phyloP scores from a whole-genome alignment of 75 land plant genomes.

The Adiantum capillusveneris region DNA sequence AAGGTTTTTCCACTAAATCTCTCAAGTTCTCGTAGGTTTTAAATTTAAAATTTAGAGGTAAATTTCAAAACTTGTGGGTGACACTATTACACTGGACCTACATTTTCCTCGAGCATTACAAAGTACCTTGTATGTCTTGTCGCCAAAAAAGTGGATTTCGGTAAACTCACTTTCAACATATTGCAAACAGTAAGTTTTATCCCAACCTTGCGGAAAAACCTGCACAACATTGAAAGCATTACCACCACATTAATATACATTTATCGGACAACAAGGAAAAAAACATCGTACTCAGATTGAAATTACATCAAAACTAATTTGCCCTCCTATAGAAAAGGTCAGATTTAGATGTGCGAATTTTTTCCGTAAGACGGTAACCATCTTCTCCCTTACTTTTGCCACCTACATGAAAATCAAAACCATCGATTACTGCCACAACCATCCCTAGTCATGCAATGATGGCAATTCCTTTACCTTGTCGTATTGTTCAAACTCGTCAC shows the following conservation, averaged over 20 bases:
- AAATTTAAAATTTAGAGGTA: no score
- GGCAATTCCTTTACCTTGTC: slow-evolving; percentile 84
- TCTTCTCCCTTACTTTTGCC: slow-evolving; percentile 67
- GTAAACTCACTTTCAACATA: slow-evolving; percentile 65
- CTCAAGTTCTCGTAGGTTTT: no score
- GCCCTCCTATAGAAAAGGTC: slow-evolving; percentile 95
- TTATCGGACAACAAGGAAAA: no score
- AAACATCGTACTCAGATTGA: background rate
- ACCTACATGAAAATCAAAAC: slow-evolving; percentile 42
- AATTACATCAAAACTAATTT: slow-evolving; percentile 94
- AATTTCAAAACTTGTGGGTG: no score
- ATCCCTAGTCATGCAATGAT: slow-evolving; percentile 3
- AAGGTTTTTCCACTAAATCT: no score
- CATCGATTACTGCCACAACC: no score
- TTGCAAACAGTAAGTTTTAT: slow-evolving; percentile 91
- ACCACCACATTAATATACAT: no score
- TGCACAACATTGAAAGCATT: slow-evolving; percentile 14
- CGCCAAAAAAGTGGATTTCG: slow-evolving; percentile 97
- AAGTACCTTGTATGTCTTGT: slow-evolving; percentile 87
- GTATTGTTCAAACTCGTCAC: slow-evolving; percentile 90
- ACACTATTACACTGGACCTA: no score
- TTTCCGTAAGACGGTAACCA: slow-evolving; percentile 75
- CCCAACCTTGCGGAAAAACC: slow-evolving; percentile 98
- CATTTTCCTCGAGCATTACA: no score
- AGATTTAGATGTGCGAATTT: slow-evolving; percentile 78